Evolutionary conservation across 805 yeast species (phyloP), one percentile per base, ranked within the genome.

Genomic region (Cyberlindnera mississippiensis): DNA sequence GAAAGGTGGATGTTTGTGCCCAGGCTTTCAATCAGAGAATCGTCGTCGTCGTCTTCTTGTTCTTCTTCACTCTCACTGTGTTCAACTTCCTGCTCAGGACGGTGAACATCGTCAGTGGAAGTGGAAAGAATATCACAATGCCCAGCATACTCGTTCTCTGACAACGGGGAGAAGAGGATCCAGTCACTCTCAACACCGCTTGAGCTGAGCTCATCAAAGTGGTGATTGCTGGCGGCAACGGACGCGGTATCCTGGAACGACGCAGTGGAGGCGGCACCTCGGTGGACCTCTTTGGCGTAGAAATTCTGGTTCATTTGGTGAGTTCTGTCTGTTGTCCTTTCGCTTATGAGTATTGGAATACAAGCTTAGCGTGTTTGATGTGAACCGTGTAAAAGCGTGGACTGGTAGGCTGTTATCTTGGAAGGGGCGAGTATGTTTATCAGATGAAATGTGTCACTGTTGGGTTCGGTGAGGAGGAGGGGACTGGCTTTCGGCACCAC

Each of bases 31-130:
- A 57, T 49, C 35, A 57, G 44, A 0, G 61, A 55, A 30, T 55
- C 59, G 12, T 52, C 53, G 16, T 57, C 61, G 13, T 51, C 54
- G 1, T 51, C 55, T 3, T 55, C 61, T 0, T 52, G 59, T 4
- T 50, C 56, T 1, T 41, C 38, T 1, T 36, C 42, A 7, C 31
- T 45, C 9, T 36, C 47, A 10, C 42, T 48, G 3, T 40, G 34
- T 22, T 31, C 6, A 11, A n/a, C 17, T 17, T 17, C 29, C 36
- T 20, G 28, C 6, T 19, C 17, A 5, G 16, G 5, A 10, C 15
- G 36, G n/a, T 24, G 11, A n/a, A 16, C 40, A 7, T 36, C 41
- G 11, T 38, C 49, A 6, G 49, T 46, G 13, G 42, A 46, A 11
- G 46, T 47, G 14, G 49, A 51, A 2, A 56, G 38, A 4, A 55